Conservation (phyloP, 306 rosid species). For the Fagus crenata region DNA sequence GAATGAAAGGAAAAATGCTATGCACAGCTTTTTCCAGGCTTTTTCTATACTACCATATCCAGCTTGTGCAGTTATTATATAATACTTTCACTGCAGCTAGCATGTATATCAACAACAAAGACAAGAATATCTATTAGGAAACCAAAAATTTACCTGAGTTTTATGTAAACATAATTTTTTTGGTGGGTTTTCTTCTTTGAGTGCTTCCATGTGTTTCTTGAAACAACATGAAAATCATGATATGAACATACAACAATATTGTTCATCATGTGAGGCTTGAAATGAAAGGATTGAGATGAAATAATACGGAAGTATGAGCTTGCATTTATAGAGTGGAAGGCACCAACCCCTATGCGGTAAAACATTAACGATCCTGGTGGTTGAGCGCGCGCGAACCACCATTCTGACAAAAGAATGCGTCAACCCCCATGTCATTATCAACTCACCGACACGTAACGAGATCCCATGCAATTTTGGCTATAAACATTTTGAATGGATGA, state of each 20-base stretch:
- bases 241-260: neutral
- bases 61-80: too few species aligned
- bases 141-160: neutral
- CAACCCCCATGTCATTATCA: conserved; percentile 27
- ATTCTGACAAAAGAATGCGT: conserved; percentile 18
- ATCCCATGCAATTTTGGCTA: too few species aligned
- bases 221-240: neutral
- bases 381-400: conserved; percentile 28
- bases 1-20: too few species aligned
- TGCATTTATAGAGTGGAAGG: neutral
- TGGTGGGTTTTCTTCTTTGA: neutral
- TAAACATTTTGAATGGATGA: too few species aligned
- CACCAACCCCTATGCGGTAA: neutral
- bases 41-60: too few species aligned
- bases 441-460: too few species aligned
- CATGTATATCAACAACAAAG: too few species aligned
- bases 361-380: conserved; percentile 4
- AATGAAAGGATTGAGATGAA: neutral
- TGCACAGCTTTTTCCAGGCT: too few species aligned
- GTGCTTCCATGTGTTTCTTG: conserved; percentile 3
- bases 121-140: neutral
- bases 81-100: too few species aligned
- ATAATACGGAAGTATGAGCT: neutral
- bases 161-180: neutral
- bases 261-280: neutral